A percentile compares a stretch with the other conserved stretches of the same genome.
Evolutionary conservation across 1,139 yeast species (phyloP).

Genomic region (Debaryomyces coudertii): DNA sequence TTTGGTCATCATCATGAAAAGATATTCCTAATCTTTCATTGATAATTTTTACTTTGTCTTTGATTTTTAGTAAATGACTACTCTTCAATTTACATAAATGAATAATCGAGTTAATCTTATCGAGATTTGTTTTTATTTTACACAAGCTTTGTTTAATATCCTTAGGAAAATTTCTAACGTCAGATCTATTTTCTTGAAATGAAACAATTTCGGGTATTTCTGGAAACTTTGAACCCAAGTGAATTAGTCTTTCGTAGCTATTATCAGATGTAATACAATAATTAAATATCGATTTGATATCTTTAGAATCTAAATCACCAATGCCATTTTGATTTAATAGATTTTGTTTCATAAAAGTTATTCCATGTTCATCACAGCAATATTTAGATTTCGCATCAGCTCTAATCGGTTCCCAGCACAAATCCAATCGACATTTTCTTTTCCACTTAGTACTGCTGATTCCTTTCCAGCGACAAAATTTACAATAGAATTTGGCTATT

Average conservation of each 20-base stretch:
- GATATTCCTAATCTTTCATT: conserved; percentile 35
- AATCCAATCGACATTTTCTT: conserved; percentile 66
- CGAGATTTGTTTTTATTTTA: conserved; percentile 25
- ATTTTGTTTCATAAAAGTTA: conserved; percentile 46
- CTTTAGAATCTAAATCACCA: conserved; percentile 20
- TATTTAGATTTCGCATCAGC: conserved; percentile 57
- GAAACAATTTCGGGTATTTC: conserved; percentile 40
- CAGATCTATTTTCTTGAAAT: conserved; percentile 34
- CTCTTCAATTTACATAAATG: conserved; percentile 22
- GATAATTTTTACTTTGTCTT: conserved; percentile 39
- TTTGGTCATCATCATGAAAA: not conserved
- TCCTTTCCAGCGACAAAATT: conserved; percentile 63
- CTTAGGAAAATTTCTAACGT: conserved; percentile 33
- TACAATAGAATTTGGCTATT: conserved; percentile 72
- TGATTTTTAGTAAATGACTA: conserved; percentile 31
- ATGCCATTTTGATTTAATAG: conserved; percentile 24
- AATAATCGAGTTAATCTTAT: conserved; percentile 22
- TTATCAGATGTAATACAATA: conserved; percentile 12
- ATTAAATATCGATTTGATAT: conserved; percentile 23
- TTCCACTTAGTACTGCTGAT: conserved; percentile 62
- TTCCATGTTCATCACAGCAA: conserved; percentile 76
- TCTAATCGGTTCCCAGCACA: conserved; percentile 62
- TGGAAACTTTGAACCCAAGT: conserved; percentile 41
- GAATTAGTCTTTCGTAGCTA: conserved; percentile 21
- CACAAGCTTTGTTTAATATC: conserved; percentile 27